Evolutionary conservation across 441 rosid species (phyloP), one percentile per base, ranked within the genome.

Genomic region (Adansonia madagascariensis): DNA sequence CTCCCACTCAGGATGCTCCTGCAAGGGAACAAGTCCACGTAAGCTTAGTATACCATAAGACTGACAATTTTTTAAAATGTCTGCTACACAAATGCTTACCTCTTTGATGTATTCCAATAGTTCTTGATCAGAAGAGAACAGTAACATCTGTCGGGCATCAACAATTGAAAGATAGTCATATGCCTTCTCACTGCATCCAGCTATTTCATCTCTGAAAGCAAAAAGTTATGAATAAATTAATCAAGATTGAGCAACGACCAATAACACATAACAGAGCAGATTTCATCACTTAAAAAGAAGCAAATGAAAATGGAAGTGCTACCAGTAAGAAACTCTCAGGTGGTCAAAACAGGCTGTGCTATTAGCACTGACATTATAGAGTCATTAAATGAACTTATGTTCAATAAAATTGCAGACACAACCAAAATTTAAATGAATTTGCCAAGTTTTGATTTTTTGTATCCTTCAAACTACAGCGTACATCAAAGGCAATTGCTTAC

Each of bases 161-260:
- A 55, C 82, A 17, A 91, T 49, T 20, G 97, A 91, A 79, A 96
- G 90, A 83, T 82, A 89, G 83, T 94, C 97, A 73, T 92, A 94
- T 57, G 99, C 99, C 88, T 92, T 96, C 91, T 96, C 99, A 64
- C 96, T 96, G 89, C 99, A 96, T 79, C 99, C 98, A 73, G 97
- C 92, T 83, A 94, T 94, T 81, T 96, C 99, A 79, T 96, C 98
- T 83, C 98, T 96, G 80, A 20, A 80, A 75, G 74, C 9, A 43
- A 75, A 8, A 62, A 17, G 65, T 60, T 17, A 73, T 12, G 24
- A 75, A 71, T 17, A 8, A 62, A 71, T 35, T 55, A 60, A 39
- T 53, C 2, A 80, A 1, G 50, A 75, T 18, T n/a, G 18, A 46
- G 18, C 18, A 20, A 12, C 17, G 52, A 62, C 71, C 14, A 47